Percentiles rank a stretch among this genome's conserved stretches.
These are phyloP conservation scores for Chrysoporthe cubensis DNA, from an alignment of 2,329 filamentous ascomycete genomes.

Conservation along the genomic window DNA sequence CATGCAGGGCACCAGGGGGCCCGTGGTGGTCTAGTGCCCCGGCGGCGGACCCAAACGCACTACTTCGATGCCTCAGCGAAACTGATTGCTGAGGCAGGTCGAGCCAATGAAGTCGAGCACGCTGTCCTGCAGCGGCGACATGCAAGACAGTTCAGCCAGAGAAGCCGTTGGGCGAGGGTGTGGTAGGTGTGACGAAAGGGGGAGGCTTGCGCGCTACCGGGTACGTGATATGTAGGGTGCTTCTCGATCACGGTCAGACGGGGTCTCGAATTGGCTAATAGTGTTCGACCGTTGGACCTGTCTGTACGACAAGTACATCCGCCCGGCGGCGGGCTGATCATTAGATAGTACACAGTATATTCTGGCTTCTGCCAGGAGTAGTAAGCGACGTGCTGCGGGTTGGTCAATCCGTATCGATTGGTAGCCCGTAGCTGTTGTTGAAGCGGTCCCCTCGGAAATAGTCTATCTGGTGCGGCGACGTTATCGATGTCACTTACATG, in stretches of 20 bases:
- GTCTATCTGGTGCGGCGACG: background rate
- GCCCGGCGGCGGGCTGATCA: background rate
- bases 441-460: background rate
- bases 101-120: background rate
- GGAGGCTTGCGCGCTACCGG: background rate
- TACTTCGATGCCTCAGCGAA: background rate
- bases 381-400: background rate
- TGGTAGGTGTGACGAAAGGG: background rate
- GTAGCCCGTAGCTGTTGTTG: background rate
- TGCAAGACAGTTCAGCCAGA: slow-evolving; percentile 4
- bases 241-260: background rate
- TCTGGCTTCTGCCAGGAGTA: background rate
- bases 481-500: slow-evolving; percentile 4
- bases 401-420: no score
- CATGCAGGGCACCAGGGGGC: slow-evolving; percentile 23
- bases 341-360: background rate
- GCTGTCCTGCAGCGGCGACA: background rate
- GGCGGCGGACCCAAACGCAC: background rate
- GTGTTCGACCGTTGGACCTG: background rate
- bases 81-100: background rate
- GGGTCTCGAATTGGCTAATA: background rate
- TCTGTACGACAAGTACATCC: no score
- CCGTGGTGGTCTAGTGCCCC: slow-evolving; percentile 4
- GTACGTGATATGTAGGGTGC: background rate
- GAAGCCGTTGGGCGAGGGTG: background rate